Conservation (phyloP, 441 rosid species). For the Eruca vesicaria region DNA sequence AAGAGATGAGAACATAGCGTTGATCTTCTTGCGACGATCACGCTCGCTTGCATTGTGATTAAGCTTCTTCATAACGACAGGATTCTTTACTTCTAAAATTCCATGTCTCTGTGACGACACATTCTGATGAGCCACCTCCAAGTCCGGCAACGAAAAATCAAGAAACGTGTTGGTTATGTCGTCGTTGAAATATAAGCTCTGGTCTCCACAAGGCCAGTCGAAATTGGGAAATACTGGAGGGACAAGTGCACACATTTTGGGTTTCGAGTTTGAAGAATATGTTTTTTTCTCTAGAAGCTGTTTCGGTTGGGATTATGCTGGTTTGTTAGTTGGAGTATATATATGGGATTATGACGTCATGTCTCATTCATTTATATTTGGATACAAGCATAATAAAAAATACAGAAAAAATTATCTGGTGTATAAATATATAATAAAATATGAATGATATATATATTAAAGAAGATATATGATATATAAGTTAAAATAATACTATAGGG, state of each 20-base stretch:
- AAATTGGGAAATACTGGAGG: constrained; percentile 21
- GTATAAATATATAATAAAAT: too few species aligned
- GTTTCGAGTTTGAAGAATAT: background rate
- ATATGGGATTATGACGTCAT: too few species aligned
- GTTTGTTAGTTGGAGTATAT: constrained; percentile 27
- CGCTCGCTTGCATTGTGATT: constrained; percentile 75
- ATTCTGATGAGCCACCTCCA: too few species aligned
- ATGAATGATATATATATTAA: too few species aligned
- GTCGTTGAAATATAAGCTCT: background rate
- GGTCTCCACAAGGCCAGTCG: constrained; percentile 26
- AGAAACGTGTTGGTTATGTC: constrained; percentile 15
- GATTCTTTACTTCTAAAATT: background rate
- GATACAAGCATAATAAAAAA: background rate
- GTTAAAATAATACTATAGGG: background rate
- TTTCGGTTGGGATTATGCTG: constrained; percentile 21
- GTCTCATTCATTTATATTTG: background rate
- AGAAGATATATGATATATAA: background rate
- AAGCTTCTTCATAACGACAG: constrained; percentile 41
- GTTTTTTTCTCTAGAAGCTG: constrained; percentile 7
- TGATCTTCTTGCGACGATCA: constrained; percentile 64
- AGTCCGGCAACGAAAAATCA: constrained; percentile 28
- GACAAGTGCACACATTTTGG: constrained; percentile 32
- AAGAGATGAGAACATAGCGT: constrained; percentile 52
- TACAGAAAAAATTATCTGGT: background rate
- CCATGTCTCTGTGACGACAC: background rate